Evolutionary conservation across 1,139 yeast species (phyloP).

Genomic region (Kodamaea suecica): DNA sequence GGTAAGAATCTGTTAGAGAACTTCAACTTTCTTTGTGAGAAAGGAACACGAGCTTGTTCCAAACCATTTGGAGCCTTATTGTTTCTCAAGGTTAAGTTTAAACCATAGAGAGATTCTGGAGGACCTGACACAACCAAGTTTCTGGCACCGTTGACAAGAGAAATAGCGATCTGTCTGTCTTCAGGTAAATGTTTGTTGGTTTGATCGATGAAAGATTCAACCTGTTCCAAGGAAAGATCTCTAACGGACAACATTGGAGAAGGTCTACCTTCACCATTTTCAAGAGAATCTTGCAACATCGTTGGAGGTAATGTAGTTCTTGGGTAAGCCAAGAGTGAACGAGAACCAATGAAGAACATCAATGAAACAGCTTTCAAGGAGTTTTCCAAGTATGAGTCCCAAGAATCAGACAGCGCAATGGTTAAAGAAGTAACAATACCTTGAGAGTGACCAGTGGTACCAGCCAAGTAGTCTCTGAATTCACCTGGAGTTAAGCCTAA

Average conservation of each 20-base stretch:
- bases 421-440: constrained; percentile 95
- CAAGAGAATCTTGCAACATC: constrained; percentile 87
- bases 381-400: constrained; percentile 76
- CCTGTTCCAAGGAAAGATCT: constrained; percentile 78
- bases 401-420: constrained; percentile 77
- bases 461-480: constrained; percentile 62
- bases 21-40: constrained; percentile 87
- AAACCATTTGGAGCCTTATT: constrained; percentile 93
- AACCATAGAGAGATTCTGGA: constrained; percentile 97
- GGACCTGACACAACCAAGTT: constrained; percentile 96
- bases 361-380: constrained; percentile 78
- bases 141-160: constrained; percentile 92
- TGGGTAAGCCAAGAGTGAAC: constrained; percentile 89
- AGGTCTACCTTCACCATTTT: constrained; percentile 94
- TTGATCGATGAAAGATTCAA: constrained; percentile 72
- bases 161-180: constrained; percentile 86
- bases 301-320: constrained; percentile 93
- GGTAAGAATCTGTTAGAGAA: constrained; percentile 94
- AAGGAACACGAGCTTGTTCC: constrained; percentile 93
- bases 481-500: constrained; percentile 90
- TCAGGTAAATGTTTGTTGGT: constrained; percentile 92
- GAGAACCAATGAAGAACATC: constrained; percentile 88
- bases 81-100: constrained; percentile 86
- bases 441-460: constrained; percentile 98
- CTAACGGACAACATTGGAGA: constrained; percentile 96